These are phyloP conservation scores for Didymella pomorum DNA, from an alignment of 2,329 filamentous ascomycete species.

Conservation along the genomic window DNA sequence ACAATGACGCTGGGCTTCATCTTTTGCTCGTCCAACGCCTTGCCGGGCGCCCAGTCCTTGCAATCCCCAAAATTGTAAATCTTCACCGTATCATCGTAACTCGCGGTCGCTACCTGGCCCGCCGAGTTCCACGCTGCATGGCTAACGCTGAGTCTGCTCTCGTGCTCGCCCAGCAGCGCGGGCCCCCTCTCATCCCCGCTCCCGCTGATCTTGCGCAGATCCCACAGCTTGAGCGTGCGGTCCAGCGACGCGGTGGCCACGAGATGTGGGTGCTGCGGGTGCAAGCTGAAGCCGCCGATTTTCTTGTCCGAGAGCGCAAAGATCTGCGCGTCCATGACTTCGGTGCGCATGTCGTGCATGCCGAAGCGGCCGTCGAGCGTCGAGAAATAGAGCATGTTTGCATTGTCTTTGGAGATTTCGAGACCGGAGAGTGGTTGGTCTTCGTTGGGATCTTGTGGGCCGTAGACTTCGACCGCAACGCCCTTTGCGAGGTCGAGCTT, in stretches of 20 bases:
- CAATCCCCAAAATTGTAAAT: constrained; percentile 76
- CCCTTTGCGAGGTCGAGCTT: constrained; percentile 84
- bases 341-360: constrained; percentile 76
- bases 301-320: constrained; percentile 89
- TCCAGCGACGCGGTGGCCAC: constrained; percentile 90
- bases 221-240: constrained; percentile 90
- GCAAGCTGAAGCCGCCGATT: constrained; percentile 89
- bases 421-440: constrained; percentile 85
- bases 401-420: constrained; percentile 75
- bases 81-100: constrained; percentile 95
- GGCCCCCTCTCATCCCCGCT: constrained; percentile 69
- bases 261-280: constrained; percentile 81
- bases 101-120: constrained; percentile 88
- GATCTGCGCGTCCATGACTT: constrained; percentile 65
- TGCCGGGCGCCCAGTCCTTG: constrained; percentile 59
- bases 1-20: constrained; percentile 76
- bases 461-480: constrained; percentile 81
- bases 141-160: constrained; percentile 83
- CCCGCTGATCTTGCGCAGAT: constrained; percentile 78
- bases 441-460: constrained; percentile 71
- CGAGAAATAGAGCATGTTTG: constrained; percentile 83
- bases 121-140: constrained; percentile 89
- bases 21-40: constrained; percentile 66
- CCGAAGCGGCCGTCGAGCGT: constrained; percentile 84
- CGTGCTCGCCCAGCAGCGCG: constrained; percentile 78